These are phyloP conservation scores for Cronartium ribicola DNA, from an alignment of 1,284 basidiomycete species.

Conservation along the genomic window DNA sequence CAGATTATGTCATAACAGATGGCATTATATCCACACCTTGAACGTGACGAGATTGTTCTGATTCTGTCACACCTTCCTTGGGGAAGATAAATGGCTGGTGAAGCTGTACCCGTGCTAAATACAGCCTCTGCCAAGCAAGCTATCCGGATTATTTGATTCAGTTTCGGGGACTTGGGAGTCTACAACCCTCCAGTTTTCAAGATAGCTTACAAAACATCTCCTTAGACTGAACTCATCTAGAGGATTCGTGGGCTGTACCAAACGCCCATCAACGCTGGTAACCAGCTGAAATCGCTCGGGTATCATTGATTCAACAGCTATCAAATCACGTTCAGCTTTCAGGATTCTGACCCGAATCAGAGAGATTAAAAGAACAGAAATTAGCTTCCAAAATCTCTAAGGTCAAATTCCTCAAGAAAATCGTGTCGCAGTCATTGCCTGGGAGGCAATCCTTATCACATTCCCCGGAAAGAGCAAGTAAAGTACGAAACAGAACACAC, in stretches of 20 bases:
- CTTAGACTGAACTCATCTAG: neutral
- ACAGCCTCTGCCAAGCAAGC: slow-evolving; percentile 18
- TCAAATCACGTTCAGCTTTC: neutral
- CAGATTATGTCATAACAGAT: neutral
- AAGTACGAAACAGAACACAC: slow-evolving; percentile 1
- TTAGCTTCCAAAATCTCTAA: neutral
- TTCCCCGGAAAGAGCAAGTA: neutral
- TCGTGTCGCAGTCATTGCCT: neutral
- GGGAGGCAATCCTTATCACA: neutral
- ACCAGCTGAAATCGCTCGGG: slow-evolving; percentile 12
- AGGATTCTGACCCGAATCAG: neutral
- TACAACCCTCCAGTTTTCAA: neutral
- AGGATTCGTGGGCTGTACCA: slow-evolving; percentile 2
- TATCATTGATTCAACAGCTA: slow-evolving; percentile 2
- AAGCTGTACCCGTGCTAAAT: slow-evolving; percentile 3
- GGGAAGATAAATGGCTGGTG: slow-evolving; percentile 34
- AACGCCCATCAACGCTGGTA: slow-evolving; percentile 13
- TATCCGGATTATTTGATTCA: neutral
- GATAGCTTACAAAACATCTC: slow-evolving; percentile 1
- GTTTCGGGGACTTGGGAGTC: neutral
- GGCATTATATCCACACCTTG: slow-evolving; percentile 7
- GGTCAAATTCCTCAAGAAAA: slow-evolving; percentile 1
- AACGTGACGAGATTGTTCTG: slow-evolving; percentile 10
- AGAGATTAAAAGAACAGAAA: neutral
- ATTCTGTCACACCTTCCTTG: slow-evolving; percentile 8